phyloP scores from a whole-genome alignment of 2,329 filamentous ascomycete genomes.

The Scedosporium boydii region DNA sequence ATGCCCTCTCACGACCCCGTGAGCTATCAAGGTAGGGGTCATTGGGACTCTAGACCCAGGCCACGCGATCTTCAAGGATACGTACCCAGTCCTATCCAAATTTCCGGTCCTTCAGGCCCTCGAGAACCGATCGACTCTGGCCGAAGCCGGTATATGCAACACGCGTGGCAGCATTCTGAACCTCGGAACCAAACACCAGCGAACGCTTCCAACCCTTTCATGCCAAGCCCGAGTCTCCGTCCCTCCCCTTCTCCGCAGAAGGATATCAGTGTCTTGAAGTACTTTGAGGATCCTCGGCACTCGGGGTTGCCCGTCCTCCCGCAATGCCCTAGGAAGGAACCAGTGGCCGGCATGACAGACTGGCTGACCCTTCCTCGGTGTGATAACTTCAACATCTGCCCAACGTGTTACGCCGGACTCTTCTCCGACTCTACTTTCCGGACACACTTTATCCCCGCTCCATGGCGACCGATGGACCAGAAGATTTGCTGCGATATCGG shows the following conservation, averaged over 20 bases:
- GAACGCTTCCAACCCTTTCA: neutral
- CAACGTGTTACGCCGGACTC: conserved; percentile 63
- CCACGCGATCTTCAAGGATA: conserved; percentile 11
- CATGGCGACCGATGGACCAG: conserved; percentile 25
- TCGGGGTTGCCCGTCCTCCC: conserved; percentile 42
- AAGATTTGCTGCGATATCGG: conserved; percentile 71
- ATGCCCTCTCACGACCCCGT: conserved; percentile 16
- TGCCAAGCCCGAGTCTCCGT: neutral
- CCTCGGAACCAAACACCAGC: neutral
- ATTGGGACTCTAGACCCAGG: conserved; percentile 12
- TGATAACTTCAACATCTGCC: conserved; percentile 70
- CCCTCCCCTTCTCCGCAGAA: neutral
- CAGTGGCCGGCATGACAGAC: conserved; percentile 56
- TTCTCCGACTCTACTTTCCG: conserved; percentile 61
- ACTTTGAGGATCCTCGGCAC: conserved; percentile 41
- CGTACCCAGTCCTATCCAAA: conserved; percentile 12
- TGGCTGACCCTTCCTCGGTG: conserved; percentile 72
- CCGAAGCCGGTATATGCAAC: conserved; percentile 2
- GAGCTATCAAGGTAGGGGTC: conserved; percentile 7
- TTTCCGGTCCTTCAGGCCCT: conserved; percentile 12
- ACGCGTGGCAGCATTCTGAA: neutral
- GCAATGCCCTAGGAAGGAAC: conserved; percentile 55
- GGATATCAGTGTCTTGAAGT: conserved; percentile 28
- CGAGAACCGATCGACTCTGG: conserved; percentile 13
- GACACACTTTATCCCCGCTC: conserved; percentile 48